Conservation (phyloP, 148 eudicot genomes). For the Amaranthus palmeri region DNA sequence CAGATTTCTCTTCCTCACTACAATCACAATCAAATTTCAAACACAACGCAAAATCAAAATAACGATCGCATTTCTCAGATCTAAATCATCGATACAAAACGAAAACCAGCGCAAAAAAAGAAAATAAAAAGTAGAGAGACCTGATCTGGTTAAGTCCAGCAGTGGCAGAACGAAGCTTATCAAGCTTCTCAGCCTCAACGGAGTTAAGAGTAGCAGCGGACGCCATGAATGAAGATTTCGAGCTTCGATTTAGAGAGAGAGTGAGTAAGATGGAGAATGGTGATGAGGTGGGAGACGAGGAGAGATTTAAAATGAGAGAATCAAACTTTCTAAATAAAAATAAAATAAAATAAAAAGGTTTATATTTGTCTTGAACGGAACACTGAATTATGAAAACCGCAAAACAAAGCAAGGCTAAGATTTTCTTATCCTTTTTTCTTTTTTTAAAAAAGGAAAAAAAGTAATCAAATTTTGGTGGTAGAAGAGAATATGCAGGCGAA, state of each 20-base stretch:
- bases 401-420: too few relatives aligned
- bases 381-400: too few relatives aligned
- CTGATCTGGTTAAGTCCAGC: constrained; percentile 65
- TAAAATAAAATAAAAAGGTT: too few relatives aligned
- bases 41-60: not conserved
- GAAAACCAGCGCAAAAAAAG: not conserved
- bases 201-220: constrained; percentile 33
- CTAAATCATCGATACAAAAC: not conserved
- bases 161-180: constrained; percentile 55
- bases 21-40: constrained; percentile 11
- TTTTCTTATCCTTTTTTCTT: too few relatives aligned
- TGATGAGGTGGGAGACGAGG: constrained; percentile 7
- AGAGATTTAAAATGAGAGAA: constrained; percentile 12
- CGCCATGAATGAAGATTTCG: constrained; percentile 42
- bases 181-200: constrained; percentile 57
- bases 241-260: constrained; percentile 17
- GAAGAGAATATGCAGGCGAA: too few relatives aligned
- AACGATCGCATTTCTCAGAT: constrained; percentile 15
- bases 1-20: constrained; percentile 97
- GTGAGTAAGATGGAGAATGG: constrained; percentile 14
- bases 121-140: constrained; percentile 14
- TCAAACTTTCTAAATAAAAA: too few relatives aligned
- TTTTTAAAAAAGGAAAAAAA: too few relatives aligned
- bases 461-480: too few relatives aligned
- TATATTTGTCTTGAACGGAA: too few relatives aligned